Base-by-base conservation (phyloP, 2,329 filamentous ascomycete species). In the Aureobasidium vineae region DNA sequence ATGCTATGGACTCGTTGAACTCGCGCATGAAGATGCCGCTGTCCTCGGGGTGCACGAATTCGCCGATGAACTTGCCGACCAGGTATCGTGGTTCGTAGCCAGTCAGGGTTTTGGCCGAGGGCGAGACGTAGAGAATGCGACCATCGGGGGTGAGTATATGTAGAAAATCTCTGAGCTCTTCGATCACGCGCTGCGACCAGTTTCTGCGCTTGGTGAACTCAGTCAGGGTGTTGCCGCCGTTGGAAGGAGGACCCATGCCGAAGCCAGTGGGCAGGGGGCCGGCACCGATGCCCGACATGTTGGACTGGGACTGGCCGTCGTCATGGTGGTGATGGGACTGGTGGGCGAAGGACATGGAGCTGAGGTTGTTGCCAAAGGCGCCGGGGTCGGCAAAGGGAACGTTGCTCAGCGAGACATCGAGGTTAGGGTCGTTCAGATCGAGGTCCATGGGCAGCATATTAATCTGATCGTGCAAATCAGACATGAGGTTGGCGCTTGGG, bases 151-250 rank as follows among this genome's bases (percentile, higher is more conserved):
- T 92, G 61, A 98, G 85, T 67, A 98, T 92, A 75, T 96, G 88
- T 65, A 97, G 79, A 71, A 97, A 86, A 77, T 97, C 94, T 74
- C 89, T 90, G 71, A 98, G 82, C 81, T 97, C 93, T 77, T 96
- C 91, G 28, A 97, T 86, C 15, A 97, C 89, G 70, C 91, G 89
- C 75, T 93, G 90, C 19, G 91, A 90, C 94, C 94, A 97, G 75
- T 95, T 88, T 68, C 84, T 79, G 67, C 86, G 80, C 75, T 88
- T 88, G 19, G 85, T 88, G 72, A 88, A 88, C 73, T 88, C 85
- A 70, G 85, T 88, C 71, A 88, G 76, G 8, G 84, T 87, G 77
- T 84, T 87, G 47, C 76, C 78, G 43, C 75, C 78, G 63, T 76
- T 79, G 61, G 75, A 72, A 68, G 73, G 80, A 40, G 78, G 76